These are phyloP conservation scores for Colletotrichum lentis DNA, from an alignment of 2,329 filamentous ascomycete genomes.

Conservation along the genomic window DNA sequence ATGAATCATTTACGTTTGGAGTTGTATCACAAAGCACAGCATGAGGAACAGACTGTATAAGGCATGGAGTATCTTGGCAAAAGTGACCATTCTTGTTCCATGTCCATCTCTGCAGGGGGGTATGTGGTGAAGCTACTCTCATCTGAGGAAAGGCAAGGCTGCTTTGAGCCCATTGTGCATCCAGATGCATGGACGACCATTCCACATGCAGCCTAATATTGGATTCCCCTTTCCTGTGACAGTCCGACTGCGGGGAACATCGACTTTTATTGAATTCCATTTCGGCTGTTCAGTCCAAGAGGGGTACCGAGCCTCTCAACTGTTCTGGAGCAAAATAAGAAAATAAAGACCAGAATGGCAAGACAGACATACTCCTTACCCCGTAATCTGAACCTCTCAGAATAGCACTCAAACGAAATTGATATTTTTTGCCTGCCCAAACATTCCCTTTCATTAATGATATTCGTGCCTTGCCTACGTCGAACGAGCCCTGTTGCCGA, in stretches of 20 bases:
- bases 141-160: not conserved
- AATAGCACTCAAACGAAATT: not conserved
- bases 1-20: slow-evolving; percentile 5
- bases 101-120: not conserved
- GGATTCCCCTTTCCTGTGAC: not conserved
- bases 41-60: slow-evolving; percentile 18
- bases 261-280: not conserved
- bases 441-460: slow-evolving; percentile 19
- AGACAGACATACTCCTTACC: not conserved
- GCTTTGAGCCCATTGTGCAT: not conserved
- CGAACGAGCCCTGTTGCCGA: slow-evolving; percentile 7
- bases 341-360: not conserved
- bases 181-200: not conserved
- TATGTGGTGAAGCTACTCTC: not conserved
- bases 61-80: slow-evolving; percentile 1
- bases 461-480: slow-evolving; percentile 15
- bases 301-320: not conserved
- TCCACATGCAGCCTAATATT: not conserved
- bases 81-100: not conserved
- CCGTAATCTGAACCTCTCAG: not conserved
- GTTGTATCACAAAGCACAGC: not conserved
- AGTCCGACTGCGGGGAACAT: not conserved
- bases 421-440: slow-evolving; percentile 12
- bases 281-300: not conserved
- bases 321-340: not conserved